Conservation (phyloP, 2,329 filamentous ascomycete species). For the Xylaria sp. region DNA sequence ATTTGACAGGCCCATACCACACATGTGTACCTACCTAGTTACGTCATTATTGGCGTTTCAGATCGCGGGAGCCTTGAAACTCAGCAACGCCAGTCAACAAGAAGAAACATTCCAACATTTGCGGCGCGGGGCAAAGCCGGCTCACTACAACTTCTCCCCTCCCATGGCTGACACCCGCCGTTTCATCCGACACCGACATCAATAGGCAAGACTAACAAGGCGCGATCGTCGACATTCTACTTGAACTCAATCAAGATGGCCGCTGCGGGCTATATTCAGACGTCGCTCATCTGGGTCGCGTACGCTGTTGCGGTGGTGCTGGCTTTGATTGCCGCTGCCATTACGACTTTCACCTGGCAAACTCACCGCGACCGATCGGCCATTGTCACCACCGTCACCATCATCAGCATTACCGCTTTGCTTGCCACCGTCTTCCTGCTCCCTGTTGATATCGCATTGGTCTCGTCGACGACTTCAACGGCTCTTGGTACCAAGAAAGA, state of each 20-base stretch:
- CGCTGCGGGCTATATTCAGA: slow-evolving; percentile 74
- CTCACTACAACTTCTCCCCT: slow-evolving; percentile 13
- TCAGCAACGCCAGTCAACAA: slow-evolving; percentile 19
- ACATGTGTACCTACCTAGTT: slow-evolving; percentile 3
- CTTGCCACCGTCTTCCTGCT: slow-evolving; percentile 92
- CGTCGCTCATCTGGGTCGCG: slow-evolving; percentile 92
- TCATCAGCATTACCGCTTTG: slow-evolving; percentile 85
- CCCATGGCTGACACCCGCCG: slow-evolving; percentile 9
- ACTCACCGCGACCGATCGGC: slow-evolving; percentile 85
- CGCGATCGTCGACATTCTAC: slow-evolving; percentile 38
- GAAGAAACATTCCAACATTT: slow-evolving; percentile 33
- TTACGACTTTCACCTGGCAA: slow-evolving; percentile 94
- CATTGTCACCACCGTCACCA: slow-evolving; percentile 83
- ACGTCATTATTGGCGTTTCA: slow-evolving; percentile 31
- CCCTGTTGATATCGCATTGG: slow-evolving; percentile 93
- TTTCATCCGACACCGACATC: background rate
- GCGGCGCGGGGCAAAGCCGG: slow-evolving; percentile 27
- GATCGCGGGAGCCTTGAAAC: slow-evolving; percentile 9
- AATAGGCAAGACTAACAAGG: background rate
- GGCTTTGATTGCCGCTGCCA: slow-evolving; percentile 78
- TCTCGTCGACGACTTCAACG: slow-evolving; percentile 85
- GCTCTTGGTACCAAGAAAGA: slow-evolving; percentile 86
- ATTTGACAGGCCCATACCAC: background rate
- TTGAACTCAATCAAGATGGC: slow-evolving; percentile 44
- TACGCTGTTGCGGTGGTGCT: slow-evolving; percentile 85